Conservation (phyloP, 2,329 filamentous ascomycete genomes). For the Alternaria triticimaculans region DNA sequence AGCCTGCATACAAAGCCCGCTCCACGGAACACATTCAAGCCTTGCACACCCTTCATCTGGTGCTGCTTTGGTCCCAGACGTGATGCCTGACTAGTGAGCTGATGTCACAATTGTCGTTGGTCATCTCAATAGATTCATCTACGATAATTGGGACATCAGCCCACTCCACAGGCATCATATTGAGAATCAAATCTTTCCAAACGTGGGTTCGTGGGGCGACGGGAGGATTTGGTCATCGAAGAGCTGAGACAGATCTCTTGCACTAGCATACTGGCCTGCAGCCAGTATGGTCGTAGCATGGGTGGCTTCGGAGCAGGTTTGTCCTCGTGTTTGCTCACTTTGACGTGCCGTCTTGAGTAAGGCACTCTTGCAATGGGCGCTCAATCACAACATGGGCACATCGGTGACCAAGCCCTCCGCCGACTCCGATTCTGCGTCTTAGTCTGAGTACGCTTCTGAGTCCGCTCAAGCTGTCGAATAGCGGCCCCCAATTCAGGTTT, state of each 20-base stretch:
- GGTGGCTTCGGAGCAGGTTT: too few relatives aligned
- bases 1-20: neutral
- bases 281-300: too few relatives aligned
- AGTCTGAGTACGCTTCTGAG: neutral
- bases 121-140: too few relatives aligned
- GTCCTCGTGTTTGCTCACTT: too few relatives aligned
- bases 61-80: fast-evolving
- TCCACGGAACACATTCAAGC: fast-evolving
- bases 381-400: neutral
- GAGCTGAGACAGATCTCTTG: too few relatives aligned
- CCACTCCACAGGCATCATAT: neutral
- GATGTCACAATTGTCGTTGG: neutral
- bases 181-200: too few relatives aligned
- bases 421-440: neutral
- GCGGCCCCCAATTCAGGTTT: neutral
- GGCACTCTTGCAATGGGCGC: neutral
- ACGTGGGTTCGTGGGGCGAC: too few relatives aligned
- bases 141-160: neutral
- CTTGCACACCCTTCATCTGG: neutral
- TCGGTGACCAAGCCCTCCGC: neutral
- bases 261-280: too few relatives aligned
- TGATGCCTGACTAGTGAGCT: neutral
- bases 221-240: too few relatives aligned
- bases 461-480: neutral
- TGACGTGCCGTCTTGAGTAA: too few relatives aligned